phyloP scores from a whole-genome alignment of 192 early-diverging fungal genomes.

The Allomyces javanicus region DNA sequence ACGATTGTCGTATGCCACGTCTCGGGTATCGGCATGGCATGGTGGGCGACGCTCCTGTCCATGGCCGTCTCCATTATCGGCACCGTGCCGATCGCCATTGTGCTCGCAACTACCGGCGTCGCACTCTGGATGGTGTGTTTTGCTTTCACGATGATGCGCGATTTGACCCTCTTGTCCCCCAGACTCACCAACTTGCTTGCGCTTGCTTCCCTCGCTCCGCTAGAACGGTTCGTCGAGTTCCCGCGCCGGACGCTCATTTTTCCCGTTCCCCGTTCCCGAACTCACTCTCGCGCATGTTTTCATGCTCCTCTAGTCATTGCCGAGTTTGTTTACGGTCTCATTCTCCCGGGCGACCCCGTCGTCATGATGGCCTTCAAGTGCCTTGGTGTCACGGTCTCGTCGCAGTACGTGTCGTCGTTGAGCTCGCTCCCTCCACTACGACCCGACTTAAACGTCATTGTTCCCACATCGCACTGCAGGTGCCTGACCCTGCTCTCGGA shows the following conservation, averaged over 20 bases:
- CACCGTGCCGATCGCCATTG: slow-evolving; percentile 60
- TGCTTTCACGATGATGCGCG: no score
- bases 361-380: slow-evolving; percentile 76
- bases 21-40: slow-evolving; percentile 42
- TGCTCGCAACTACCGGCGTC: slow-evolving; percentile 21
- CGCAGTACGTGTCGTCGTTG: slow-evolving; percentile 23
- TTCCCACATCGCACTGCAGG: no score
- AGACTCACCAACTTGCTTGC: no score
- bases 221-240: no score
- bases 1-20: slow-evolving; percentile 16
- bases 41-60: slow-evolving; percentile 56
- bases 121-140: no score
- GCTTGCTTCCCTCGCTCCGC: no score
- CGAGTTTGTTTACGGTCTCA: slow-evolving; percentile 67
- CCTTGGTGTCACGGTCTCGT: slow-evolving; percentile 53
- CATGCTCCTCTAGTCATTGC: slow-evolving; percentile 29
- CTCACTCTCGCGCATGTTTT: slow-evolving; percentile 3
- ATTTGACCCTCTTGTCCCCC: no score
- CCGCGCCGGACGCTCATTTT: no score
- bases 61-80: slow-evolving; percentile 39
- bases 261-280: no score
- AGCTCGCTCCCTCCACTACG: no score
- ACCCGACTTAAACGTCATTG: no score
- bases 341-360: slow-evolving; percentile 58
- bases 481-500: slow-evolving; percentile 43